Evolutionary conservation across 495 filamentous ascomycete species (phyloP).

Genomic region (Filosporella fistucella): DNA sequence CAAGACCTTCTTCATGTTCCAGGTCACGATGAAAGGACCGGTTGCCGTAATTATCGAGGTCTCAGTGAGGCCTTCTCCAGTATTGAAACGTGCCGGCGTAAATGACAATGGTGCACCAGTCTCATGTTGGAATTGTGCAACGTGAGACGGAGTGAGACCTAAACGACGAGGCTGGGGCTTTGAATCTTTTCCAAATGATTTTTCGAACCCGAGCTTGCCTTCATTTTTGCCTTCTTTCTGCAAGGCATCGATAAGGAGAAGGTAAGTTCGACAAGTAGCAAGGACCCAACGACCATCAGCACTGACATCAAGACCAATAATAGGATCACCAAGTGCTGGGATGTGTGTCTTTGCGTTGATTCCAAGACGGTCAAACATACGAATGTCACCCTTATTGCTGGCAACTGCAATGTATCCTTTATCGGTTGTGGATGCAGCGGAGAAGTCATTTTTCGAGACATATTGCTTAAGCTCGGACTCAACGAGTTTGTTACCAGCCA

Average conservation of each 20-base stretch:
- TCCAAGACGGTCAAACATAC: constrained; percentile 91
- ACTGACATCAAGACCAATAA: constrained; percentile 90
- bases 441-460: constrained; percentile 93
- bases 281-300: constrained; percentile 95
- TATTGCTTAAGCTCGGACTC: constrained; percentile 93
- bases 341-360: constrained; percentile 98
- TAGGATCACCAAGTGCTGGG: constrained; percentile 90
- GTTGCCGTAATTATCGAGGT: constrained; percentile 96
- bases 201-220: constrained; percentile 96
- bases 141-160: constrained; percentile 78
- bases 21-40: constrained; percentile 94
- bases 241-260: constrained; percentile 85
- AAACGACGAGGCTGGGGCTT: constrained; percentile 94
- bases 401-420: constrained; percentile 96
- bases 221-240: constrained; percentile 94
- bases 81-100: constrained; percentile 92
- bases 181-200: constrained; percentile 81
- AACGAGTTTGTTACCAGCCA: constrained; percentile 87
- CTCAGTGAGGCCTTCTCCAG: constrained; percentile 71
- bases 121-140: constrained; percentile 95
- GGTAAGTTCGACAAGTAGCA: constrained; percentile 89
- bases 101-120: constrained; percentile 82
- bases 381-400: constrained; percentile 95
- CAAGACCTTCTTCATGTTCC: constrained; percentile 87
- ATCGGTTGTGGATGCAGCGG: constrained; percentile 85